Evolutionary conservation across 805 yeast species (phyloP).

Genomic region (Wickerhamiella qilinensis): DNA sequence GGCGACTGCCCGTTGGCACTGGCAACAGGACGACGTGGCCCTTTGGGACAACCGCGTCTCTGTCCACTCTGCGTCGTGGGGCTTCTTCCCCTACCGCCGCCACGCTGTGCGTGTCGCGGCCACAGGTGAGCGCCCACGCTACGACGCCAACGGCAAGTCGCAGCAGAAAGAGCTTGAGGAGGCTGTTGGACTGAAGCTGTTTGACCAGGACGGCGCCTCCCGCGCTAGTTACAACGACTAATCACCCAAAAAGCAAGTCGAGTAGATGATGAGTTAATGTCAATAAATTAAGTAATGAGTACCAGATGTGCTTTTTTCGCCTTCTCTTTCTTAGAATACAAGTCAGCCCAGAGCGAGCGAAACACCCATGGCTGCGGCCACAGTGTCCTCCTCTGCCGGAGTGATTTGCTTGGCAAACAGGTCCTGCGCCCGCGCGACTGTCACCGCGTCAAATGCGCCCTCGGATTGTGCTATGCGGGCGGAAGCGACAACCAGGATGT

Average conservation of each 20-base stretch:
- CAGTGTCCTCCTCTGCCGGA: background rate
- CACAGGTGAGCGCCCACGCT: conserved; percentile 38
- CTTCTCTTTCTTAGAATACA: background rate
- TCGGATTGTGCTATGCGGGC: background rate
- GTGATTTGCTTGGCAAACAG: background rate
- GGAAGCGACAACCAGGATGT: background rate
- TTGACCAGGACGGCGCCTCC: conserved; percentile 4
- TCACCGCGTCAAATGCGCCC: background rate
- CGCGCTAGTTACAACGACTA: conserved; percentile 5
- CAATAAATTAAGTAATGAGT: background rate
- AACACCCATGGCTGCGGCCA: background rate
- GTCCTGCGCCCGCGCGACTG: background rate
- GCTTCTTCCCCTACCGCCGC: conserved; percentile 18
- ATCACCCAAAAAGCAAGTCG: no score
- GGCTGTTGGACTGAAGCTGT: background rate
- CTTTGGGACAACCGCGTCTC: conserved; percentile 41
- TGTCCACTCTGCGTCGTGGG: conserved; percentile 36
- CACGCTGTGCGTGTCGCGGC: conserved; percentile 41
- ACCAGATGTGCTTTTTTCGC: background rate
- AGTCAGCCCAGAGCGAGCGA: background rate
- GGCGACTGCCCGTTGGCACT: conserved; percentile 33
- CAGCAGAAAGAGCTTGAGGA: conserved; percentile 8
- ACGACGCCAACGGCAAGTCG: conserved; percentile 25
- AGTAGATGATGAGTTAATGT: background rate
- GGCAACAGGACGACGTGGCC: conserved; percentile 32